These are phyloP conservation scores for Russula brevipes DNA, from an alignment of 768 basidiomycete species.

Conservation along the genomic window DNA sequence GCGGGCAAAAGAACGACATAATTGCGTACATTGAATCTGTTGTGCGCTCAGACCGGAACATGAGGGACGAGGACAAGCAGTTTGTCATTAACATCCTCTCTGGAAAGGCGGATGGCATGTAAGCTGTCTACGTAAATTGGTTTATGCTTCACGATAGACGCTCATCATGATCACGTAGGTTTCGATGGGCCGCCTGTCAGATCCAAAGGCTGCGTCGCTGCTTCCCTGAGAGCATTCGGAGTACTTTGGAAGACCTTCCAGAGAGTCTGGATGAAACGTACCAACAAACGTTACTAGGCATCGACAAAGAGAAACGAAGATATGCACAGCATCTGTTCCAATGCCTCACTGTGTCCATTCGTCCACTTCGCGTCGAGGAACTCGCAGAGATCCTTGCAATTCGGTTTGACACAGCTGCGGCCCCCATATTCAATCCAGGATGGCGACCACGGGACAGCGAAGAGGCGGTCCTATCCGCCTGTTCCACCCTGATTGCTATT, in stretches of 20 bases:
- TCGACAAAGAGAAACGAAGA: background rate
- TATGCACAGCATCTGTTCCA: slow-evolving; percentile 9
- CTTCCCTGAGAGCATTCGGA: background rate
- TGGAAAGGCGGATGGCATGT: slow-evolving; percentile 13
- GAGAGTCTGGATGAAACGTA: slow-evolving; percentile 10
- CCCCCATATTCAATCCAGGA: background rate
- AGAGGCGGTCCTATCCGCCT: background rate
- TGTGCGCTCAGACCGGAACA: background rate
- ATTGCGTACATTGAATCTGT: background rate
- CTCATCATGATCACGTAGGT: background rate
- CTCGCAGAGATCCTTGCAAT: background rate
- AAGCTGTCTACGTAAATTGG: background rate
- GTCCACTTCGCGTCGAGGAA: background rate
- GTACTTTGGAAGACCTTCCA: background rate
- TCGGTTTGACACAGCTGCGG: background rate
- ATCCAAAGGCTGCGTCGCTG: background rate
- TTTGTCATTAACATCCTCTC: slow-evolving; percentile 5
- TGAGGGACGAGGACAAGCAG: background rate
- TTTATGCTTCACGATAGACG: no score
- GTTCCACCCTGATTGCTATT: background rate
- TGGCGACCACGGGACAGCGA: background rate
- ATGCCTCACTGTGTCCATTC: slow-evolving; percentile 1
- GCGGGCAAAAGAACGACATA: background rate
- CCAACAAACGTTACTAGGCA: background rate
- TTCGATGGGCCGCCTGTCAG: slow-evolving; percentile 11